Evolutionary conservation across 2,329 filamentous ascomycete genomes (phyloP).

Genomic region (Neofusicoccum laricinum): DNA sequence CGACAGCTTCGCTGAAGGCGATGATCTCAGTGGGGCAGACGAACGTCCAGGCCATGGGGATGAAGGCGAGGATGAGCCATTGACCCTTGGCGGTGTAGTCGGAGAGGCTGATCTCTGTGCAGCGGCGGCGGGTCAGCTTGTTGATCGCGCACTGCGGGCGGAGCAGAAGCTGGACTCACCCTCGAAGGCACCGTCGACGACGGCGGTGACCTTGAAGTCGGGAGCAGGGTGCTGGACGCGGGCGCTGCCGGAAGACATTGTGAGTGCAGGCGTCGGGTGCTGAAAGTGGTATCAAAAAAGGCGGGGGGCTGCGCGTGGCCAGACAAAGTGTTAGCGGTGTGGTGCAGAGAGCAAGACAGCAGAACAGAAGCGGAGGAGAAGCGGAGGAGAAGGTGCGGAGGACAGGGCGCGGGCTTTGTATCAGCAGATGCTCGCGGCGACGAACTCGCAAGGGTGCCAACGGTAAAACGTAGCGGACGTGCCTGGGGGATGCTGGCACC

Average conservation of each 20-base stretch:
- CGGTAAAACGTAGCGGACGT: conserved; percentile 1
- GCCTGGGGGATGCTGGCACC: conserved; percentile 3
- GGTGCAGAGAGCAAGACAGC: neutral
- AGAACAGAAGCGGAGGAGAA: neutral
- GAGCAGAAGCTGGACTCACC: conserved; percentile 23
- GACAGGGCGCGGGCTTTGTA: conserved; percentile 17
- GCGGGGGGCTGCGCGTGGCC: neutral
- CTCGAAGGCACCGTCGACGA: conserved; percentile 41
- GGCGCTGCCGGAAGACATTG: conserved; percentile 36
- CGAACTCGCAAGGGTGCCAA: neutral
- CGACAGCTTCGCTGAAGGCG: conserved; percentile 61
- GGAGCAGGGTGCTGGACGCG: conserved; percentile 41
- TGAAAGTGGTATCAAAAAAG: neutral
- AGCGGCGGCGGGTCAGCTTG: conserved; percentile 1
- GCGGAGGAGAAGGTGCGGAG: neutral
- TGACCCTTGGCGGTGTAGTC: conserved; percentile 43
- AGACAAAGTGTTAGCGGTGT: neutral
- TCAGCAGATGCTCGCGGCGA: conserved; percentile 27
- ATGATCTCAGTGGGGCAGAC: conserved; percentile 66
- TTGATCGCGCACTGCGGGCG: neutral
- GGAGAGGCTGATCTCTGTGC: conserved; percentile 35
- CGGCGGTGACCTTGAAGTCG: conserved; percentile 36
- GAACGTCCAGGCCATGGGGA: conserved; percentile 67
- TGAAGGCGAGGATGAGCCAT: conserved; percentile 65
- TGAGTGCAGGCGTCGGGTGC: neutral